Evolutionary conservation across 2,329 filamentous ascomycete species (phyloP).

Genomic region (Periconia sp.): DNA sequence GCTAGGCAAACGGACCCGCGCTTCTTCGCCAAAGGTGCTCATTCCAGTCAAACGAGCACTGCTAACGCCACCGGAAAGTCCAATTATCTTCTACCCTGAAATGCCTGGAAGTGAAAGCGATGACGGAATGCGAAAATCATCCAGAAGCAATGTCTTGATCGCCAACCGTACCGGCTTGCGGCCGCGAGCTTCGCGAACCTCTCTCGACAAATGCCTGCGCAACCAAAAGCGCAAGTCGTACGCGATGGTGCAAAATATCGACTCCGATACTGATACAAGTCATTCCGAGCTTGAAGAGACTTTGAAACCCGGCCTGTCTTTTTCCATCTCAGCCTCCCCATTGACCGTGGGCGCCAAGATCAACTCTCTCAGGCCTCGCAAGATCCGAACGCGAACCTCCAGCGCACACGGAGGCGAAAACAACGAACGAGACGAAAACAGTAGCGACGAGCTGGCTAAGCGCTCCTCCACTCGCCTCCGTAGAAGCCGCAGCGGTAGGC

Average conservation of each 20-base stretch:
- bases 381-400: no score
- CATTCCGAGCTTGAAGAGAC: not conserved
- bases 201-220: conserved; percentile 18
- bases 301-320: no score
- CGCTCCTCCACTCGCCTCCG: not conserved
- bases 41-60: conserved; percentile 24
- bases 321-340: no score
- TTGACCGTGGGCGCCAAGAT: no score
- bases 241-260: conserved; percentile 1
- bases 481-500: conserved; percentile 4
- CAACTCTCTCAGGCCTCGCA: no score
- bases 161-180: conserved; percentile 1
- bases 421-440: conserved; percentile 1
- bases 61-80: conserved; percentile 17
- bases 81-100: conserved; percentile 17
- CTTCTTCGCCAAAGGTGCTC: conserved; percentile 28
- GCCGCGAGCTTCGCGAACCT: conserved; percentile 16
- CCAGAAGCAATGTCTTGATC: conserved; percentile 8
- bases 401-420: not conserved
- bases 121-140: conserved; percentile 9
- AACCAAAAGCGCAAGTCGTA: conserved; percentile 18
- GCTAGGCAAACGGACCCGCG: conserved; percentile 27
- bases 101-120: conserved; percentile 15
- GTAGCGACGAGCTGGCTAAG: not conserved
- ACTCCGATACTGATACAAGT: not conserved